Evolutionary conservation across 352 stramenopile species (phyloP), one percentile per base, ranked within the genome.

Genomic region (Globisporangium takayamanum): DNA sequence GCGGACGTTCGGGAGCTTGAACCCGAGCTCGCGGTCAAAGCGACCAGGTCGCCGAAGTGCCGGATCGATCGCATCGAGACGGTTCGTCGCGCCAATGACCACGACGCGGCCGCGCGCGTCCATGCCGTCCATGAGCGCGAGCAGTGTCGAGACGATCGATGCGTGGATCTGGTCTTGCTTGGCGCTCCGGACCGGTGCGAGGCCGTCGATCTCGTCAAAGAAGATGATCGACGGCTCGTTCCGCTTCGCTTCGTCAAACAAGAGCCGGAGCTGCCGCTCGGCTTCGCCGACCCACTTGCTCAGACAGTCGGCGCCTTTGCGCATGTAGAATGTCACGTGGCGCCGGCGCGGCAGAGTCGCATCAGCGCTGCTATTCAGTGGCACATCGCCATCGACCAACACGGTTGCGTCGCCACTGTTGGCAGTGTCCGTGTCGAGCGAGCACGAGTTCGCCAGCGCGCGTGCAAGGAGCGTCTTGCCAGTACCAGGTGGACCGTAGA

Each of bases 31-130:
- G 47, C 92, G 84, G 64, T 98, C 92, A 53, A 98, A 98, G 0
- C 92, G 88, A 16, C 95, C 96, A 12, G 96, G 94, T 39, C 97
- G 78, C 37, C 98, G 78, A 28, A 99, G 68, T 14, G 97, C 96
- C 6, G 91, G 85, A 69, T 99, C 97, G 41, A 99, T 94, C 3
- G 87, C 87, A 68, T 96, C 89, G 7, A 98, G 77, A n/a, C 96
- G 83, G 64, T 99, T 99, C 0, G 97, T 99, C 5, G 97, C 97
- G 16, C 89, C 97, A 57, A 99, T 93, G n/a, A 99, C 95, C 26
- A 99, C 80, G 1, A 99, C 95, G 30, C 94, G 92, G 50, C 81
- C 83, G 18, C 85, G 81, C 0, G 74, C 74, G 57, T 93, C 81
- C 67, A 95, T 87, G 6, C 92, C 92, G 53, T 98, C 92, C 90